phyloP scores from a whole-genome alignment of 2,329 filamentous ascomycete species.

The Paracoccidioides lutzii region DNA sequence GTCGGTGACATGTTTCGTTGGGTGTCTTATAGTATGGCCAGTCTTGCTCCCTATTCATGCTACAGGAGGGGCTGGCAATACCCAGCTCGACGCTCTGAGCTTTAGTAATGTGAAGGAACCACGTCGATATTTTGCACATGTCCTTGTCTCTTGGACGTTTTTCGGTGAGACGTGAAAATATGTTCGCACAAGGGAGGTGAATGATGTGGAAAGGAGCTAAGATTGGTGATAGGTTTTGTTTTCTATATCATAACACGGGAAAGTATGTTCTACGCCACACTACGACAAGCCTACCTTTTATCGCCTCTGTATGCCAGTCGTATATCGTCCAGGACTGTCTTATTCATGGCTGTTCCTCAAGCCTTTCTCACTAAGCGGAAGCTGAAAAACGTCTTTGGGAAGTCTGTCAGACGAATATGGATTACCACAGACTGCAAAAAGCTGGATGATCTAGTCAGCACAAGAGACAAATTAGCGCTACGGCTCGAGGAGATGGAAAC shows the following conservation, averaged over 20 bases:
- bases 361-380: constrained; percentile 62
- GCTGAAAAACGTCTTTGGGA: constrained; percentile 66
- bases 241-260: constrained; percentile 79
- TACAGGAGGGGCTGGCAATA: constrained; percentile 57
- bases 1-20: constrained; percentile 65
- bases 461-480: constrained; percentile 65
- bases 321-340: constrained; percentile 75
- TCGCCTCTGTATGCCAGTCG: constrained; percentile 72
- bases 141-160: constrained; percentile 62
- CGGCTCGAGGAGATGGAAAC: constrained; percentile 80
- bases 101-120: constrained; percentile 60
- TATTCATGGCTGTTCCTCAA: constrained; percentile 74
- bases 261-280: constrained; percentile 77
- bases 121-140: constrained; percentile 66
- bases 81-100: constrained; percentile 62
- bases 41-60: constrained; percentile 77
- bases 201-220: constrained; percentile 5
- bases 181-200: no score
- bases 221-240: constrained; percentile 47
- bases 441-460: constrained; percentile 63
- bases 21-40: constrained; percentile 74
- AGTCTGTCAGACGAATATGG: constrained; percentile 71
- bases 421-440: constrained; percentile 64
- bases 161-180: constrained; percentile 41
- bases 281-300: constrained; percentile 81